A percentile compares a stretch with the other conserved stretches of the same genome.
These are phyloP conservation scores for Saccharomycopsis lassenensis DNA, from an alignment of 805 yeast species.

Conservation along the genomic window DNA sequence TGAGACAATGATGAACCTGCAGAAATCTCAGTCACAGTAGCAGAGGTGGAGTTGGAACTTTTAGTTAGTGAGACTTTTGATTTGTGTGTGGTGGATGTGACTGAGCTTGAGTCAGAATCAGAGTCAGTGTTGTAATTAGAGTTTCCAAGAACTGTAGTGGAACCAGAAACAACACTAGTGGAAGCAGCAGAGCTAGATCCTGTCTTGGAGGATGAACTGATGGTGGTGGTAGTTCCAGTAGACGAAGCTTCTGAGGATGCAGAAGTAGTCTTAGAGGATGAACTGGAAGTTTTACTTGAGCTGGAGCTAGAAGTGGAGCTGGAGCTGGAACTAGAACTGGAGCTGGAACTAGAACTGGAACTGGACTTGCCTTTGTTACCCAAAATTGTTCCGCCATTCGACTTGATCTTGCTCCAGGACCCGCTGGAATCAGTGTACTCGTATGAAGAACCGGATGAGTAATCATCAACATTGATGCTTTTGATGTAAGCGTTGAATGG, in stretches of 20 bases:
- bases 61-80: not conserved
- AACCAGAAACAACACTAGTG: not conserved
- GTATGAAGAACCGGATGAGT: slow-evolving; percentile 49
- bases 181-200: slow-evolving; percentile 2
- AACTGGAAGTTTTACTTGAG: slow-evolving; percentile 14
- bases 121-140: not conserved
- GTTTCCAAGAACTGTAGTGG: not conserved
- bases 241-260: slow-evolving; percentile 7
- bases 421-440: slow-evolving; percentile 26
- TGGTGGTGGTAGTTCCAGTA: slow-evolving; percentile 1
- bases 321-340: slow-evolving; percentile 15
- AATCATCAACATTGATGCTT: slow-evolving; percentile 52
- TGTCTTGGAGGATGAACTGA: not conserved
- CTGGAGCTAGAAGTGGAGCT: slow-evolving; percentile 13
- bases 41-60: not conserved
- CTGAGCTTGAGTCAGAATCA: not conserved
- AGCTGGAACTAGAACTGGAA: slow-evolving; percentile 11
- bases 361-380: slow-evolving; percentile 10
- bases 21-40: not conserved
- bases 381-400: slow-evolving; percentile 21
- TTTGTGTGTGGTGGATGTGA: not conserved
- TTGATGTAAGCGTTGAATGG: slow-evolving; percentile 63
- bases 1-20: not conserved
- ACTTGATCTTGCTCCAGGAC: slow-evolving; percentile 32
- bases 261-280: slow-evolving; percentile 17